Evolutionary conservation across 2,329 filamentous ascomycete species (phyloP), one percentile per base, ranked within the genome.

Genomic region (Harringtonia aguacate): DNA sequence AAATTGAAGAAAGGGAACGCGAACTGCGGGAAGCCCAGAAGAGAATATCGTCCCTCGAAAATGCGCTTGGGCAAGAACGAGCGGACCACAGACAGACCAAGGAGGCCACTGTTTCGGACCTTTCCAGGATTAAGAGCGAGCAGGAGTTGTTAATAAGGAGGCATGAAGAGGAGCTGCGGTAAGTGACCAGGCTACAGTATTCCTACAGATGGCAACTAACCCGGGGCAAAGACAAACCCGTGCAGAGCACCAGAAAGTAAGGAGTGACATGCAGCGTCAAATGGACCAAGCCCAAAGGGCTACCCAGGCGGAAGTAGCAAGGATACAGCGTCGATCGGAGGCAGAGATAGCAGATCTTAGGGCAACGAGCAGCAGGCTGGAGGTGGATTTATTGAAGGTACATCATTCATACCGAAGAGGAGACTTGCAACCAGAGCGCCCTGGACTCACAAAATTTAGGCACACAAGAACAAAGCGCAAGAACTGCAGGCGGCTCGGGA

Each of bases 1-100:
- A 95, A 57, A 62, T 94, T 1, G 80, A 84, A 47, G 81, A 90
- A 47, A 86, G 82, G 50, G 79, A 79, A 20, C 62, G 62, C 28
- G 59, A 64, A 2, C 55, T 80, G 22, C 64, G 73, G 47, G 67
- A 72, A 33, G 60, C 63, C 2, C 65, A 73, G 39, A 61, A 64
- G 12, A 64, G 69, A 33, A 54, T 69, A 6, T 59, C 68, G 9
- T 65, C 68, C 5, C 60, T 79, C 12, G 64, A 71, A 43, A 66
- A 65, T n/a, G 68, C 72, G 44, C 60, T 86, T 17, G 78, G 82
- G 17, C 83, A 88, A 54, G 84, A 88, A 56, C 78, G 84, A 55
- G 76, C 79, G 8, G 81, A 88, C 48, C 81, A 86, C 58, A 73
- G 75, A 22, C 78, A 75, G 49, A 73, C 76, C 2, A 83, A 80